Conservation (phyloP, 306 rosid genomes). For the Cicer judaicum region DNA sequence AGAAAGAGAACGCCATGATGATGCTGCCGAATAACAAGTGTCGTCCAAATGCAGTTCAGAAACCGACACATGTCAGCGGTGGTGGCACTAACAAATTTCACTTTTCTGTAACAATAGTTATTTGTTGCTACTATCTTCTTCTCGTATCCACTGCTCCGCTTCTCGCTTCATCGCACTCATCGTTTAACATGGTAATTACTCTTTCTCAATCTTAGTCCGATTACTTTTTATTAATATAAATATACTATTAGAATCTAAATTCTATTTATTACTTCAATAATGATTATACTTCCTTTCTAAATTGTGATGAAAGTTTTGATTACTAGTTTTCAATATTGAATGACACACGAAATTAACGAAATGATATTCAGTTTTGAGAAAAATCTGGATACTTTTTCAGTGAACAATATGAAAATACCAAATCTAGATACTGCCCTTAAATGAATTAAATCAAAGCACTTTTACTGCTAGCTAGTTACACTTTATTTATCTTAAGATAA, state of each 20-base stretch:
- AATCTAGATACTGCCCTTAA: no score
- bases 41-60: background rate
- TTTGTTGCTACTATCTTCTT: conserved; percentile 26
- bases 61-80: conserved; percentile 41
- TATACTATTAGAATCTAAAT: no score
- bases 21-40: conserved; percentile 55
- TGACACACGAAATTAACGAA: no score
- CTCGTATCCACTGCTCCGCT: background rate
- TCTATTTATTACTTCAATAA: no score
- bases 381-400: no score
- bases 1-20: conserved; percentile 41
- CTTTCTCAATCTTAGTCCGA: no score
- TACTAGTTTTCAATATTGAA: no score
- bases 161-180: background rate
- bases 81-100: conserved; percentile 31
- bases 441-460: background rate
- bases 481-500: conserved; percentile 6
- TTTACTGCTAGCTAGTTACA: background rate
- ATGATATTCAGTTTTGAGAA: no score
- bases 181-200: background rate
- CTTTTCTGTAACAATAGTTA: background rate
- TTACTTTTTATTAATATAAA: no score
- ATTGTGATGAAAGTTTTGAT: no score
- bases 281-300: no score
- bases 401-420: no score